Conservation (phyloP, 2,329 filamentous ascomycete species). For the Fusarium palustre region DNA sequence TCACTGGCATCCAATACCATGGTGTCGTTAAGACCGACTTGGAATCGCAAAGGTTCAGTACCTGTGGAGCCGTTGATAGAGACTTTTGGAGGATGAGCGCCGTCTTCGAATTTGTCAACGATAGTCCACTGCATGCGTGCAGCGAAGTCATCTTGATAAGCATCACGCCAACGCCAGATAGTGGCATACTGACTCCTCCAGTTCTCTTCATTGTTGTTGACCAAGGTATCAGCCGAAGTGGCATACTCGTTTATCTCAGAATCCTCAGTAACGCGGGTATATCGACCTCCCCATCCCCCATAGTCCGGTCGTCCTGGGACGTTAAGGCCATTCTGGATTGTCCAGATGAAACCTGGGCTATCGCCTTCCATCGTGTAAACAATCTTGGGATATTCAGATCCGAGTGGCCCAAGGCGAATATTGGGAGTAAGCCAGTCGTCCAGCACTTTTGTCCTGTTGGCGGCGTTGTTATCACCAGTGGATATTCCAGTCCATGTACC, state of each 20-base stretch:
- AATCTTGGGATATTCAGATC: constrained; percentile 1
- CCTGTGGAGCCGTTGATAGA: constrained; percentile 5
- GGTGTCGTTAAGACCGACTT: background rate
- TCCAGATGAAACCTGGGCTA: constrained; percentile 14
- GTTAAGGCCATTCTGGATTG: constrained; percentile 10
- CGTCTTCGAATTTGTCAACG: background rate
- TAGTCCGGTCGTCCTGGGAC: constrained; percentile 4
- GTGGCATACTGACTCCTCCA: constrained; percentile 21
- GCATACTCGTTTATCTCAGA: constrained; percentile 16
- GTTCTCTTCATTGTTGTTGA: background rate
- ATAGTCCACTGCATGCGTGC: constrained; percentile 22
- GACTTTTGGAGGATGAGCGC: constrained; percentile 4
- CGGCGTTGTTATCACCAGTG: background rate
- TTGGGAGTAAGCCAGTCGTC: constrained; percentile 15
- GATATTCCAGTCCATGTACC: constrained; percentile 14
- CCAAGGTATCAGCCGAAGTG: constrained; percentile 4
- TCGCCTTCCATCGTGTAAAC: constrained; percentile 15
- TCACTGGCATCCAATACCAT: constrained; percentile 6
- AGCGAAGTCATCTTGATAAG: constrained; percentile 24
- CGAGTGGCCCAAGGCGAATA: constrained; percentile 3
- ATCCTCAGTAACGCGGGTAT: constrained; percentile 2
- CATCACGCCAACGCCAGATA: constrained; percentile 23
- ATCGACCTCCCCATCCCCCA: constrained; percentile 23
- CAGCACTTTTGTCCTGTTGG: background rate
- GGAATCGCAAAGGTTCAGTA: background rate